Percentiles rank a stretch among this genome's conserved stretches.
Conservation (phyloP, 441 rosid species). For the Raphanus hybrid region DNA sequence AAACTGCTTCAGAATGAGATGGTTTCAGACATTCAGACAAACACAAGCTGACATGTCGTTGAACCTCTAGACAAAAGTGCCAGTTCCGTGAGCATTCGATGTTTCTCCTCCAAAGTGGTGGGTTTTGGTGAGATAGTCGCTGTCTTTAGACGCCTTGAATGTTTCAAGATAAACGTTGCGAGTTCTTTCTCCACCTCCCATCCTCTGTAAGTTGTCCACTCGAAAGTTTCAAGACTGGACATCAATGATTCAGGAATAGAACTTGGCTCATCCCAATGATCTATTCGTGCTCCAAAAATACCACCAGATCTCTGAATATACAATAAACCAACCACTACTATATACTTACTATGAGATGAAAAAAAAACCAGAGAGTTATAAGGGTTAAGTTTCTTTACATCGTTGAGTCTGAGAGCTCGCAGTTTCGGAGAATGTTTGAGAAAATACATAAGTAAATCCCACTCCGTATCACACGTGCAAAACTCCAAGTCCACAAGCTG, state of each 20-base stretch:
- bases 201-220: constrained; percentile 32
- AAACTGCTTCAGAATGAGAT: neutral
- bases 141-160: constrained; percentile 14
- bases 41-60: constrained; percentile 16
- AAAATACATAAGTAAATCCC: constrained; percentile 19
- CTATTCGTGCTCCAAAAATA: neutral
- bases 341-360: constrained; percentile 3
- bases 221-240: constrained; percentile 13
- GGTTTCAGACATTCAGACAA: neutral
- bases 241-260: constrained; percentile 23
- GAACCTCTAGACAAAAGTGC: constrained; percentile 8
- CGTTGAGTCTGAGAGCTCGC: constrained; percentile 22
- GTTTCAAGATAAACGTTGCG: constrained; percentile 18
- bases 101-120: neutral
- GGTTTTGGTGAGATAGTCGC: constrained; percentile 3
- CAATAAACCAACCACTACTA: neutral
- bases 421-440: constrained; percentile 24
- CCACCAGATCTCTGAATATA: neutral
- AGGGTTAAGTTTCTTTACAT: constrained; percentile 5
- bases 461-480: constrained; percentile 7
- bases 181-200: constrained; percentile 9
- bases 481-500: constrained; percentile 16
- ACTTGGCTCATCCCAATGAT: constrained; percentile 16
- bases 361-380: neutral
- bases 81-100: constrained; percentile 13